A percentile compares a stretch with the other conserved stretches of the same genome.
phyloP scores from a whole-genome alignment of 495 filamentous ascomycete species.

The Tuber magnatum region DNA sequence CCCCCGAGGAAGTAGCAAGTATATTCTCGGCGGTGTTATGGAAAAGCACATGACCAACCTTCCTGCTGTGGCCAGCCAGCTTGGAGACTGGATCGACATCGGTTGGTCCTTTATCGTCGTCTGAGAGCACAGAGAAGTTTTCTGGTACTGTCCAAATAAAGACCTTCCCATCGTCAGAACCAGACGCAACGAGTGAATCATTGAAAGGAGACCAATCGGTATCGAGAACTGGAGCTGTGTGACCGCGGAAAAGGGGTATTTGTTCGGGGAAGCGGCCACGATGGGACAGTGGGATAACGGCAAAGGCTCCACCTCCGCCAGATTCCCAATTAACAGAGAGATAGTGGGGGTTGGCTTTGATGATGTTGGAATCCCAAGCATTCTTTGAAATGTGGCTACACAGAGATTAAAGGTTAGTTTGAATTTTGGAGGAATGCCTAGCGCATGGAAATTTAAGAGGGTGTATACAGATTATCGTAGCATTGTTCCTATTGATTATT shows the following conservation, averaged over 20 bases:
- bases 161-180: slow-evolving; percentile 92
- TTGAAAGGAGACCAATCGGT: slow-evolving; percentile 99
- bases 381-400: slow-evolving; percentile 70
- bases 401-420: not conserved
- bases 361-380: slow-evolving; percentile 97
- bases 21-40: slow-evolving; percentile 95
- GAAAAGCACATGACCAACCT: slow-evolving; percentile 94
- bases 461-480: slow-evolving; percentile 78
- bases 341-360: slow-evolving; percentile 96
- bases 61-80: slow-evolving; percentile 75
- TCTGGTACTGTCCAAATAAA: slow-evolving; percentile 94
- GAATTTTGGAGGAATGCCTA: not conserved
- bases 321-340: slow-evolving; percentile 98
- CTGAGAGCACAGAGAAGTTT: slow-evolving; percentile 71
- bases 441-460: slow-evolving; percentile 4
- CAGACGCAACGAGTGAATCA: slow-evolving; percentile 83
- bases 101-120: slow-evolving; percentile 67
- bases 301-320: slow-evolving; percentile 92
- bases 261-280: slow-evolving; percentile 82
- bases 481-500: slow-evolving; percentile 60
- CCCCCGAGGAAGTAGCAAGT: slow-evolving; percentile 89
- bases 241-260: slow-evolving; percentile 89
- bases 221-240: slow-evolving; percentile 90
- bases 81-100: slow-evolving; percentile 75
- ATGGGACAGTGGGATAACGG: slow-evolving; percentile 86